Evolutionary conservation across 2,329 filamentous ascomycete species (phyloP), one percentile per base, ranked within the genome.

Genomic region (Pyricularia sp.): DNA sequence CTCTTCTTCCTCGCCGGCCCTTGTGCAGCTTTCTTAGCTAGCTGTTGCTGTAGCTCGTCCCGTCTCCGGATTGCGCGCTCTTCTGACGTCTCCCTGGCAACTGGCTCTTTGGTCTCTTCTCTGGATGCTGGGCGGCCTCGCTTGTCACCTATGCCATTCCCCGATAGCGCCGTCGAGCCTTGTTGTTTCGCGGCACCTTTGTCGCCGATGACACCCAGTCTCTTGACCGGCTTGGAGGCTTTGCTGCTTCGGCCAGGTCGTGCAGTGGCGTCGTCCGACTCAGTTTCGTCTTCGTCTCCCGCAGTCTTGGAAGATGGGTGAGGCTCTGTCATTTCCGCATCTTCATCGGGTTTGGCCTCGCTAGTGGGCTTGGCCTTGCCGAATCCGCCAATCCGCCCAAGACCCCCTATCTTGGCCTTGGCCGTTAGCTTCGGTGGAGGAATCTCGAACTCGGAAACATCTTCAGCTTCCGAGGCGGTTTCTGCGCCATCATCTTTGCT

Each of bases 1-100:
- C 85, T 79, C 76, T 86, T 87, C 78, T 88, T 88, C 75, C 82
- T 85, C 7, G 78, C 79, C 4, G 85, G 85, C 0, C 81, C 82
- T 23, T 80, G 81, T 0, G 82, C 79, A 3, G 80, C 80, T 73
- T 84, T 84, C 70, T 75, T 81, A 71, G 85, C 81, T 17, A 86
- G 75, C 50, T 87, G 83, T 69, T 77, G 79, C 69, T 84, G 81
- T 31, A 86, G 75, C 71, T 87, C 83, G n/a, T 81, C 79, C 66
- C 85, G 79, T 70, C 81, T 83, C 50, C 83, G 78, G 69, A 85
- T 81, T 2, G 84, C 83, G 30, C 80, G 76, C 67, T 84, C 81
- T 71, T 79, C 77, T 3, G 81, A 81, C 0, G 79, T 82, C 70
- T 83, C 82, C 69, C 80, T 78, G 31, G 75, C 73, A 26, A 61